Conservation (phyloP, 495 filamentous ascomycete genomes). For the Pyronema omphalodes region DNA sequence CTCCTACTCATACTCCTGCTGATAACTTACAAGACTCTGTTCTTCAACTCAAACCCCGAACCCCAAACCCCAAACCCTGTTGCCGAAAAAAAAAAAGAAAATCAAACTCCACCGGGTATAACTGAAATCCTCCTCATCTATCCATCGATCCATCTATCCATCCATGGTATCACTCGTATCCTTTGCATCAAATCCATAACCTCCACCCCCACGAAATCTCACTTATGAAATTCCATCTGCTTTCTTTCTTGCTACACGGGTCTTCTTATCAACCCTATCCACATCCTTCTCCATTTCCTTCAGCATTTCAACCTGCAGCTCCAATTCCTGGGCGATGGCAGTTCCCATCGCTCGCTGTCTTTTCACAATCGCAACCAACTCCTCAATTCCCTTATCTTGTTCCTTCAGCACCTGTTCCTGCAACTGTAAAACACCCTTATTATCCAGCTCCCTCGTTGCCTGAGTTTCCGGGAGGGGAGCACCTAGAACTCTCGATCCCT, state of each 20-base stretch:
- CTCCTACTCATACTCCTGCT: no score
- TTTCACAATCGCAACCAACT: conserved; percentile 55
- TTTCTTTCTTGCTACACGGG: conserved; percentile 65
- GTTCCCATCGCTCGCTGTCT: conserved; percentile 73
- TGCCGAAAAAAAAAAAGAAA: no score
- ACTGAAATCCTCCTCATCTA: no score
- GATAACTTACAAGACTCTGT: no score
- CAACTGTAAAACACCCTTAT: conserved; percentile 69
- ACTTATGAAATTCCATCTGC: conserved; percentile 51
- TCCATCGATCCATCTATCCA: no score
- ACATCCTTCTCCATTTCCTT: conserved; percentile 56
- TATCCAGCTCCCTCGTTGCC: conserved; percentile 73
- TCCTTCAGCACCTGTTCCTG: conserved; percentile 67
- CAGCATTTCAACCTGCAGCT: conserved; percentile 67
- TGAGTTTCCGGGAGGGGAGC: conserved; percentile 64
- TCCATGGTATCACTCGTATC: no score
- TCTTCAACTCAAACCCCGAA: no score
- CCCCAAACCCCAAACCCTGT: no score
- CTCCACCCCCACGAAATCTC: no score
- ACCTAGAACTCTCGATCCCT: conserved; percentile 51
- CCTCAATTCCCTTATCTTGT: conserved; percentile 66
- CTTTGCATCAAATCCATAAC: no score
- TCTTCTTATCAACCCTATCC: conserved; percentile 52
- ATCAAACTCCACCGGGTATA: no score
- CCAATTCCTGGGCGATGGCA: conserved; percentile 69